These are phyloP conservation scores for Solanum peruvianum DNA, from an alignment of 257 asterid genomes.

Conservation along the genomic window DNA sequence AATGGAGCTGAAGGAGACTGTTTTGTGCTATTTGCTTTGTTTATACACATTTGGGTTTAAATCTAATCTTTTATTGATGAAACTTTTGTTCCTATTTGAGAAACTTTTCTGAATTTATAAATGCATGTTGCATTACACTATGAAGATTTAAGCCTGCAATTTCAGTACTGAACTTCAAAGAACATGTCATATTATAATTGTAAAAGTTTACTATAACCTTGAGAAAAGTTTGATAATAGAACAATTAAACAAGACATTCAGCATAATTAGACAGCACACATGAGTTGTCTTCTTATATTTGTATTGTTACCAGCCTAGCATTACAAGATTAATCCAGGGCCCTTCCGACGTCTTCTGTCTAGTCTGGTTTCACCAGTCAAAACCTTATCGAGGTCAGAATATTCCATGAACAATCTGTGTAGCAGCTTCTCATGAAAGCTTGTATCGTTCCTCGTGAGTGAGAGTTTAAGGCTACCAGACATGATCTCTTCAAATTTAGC, in stretches of 20 bases:
- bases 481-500: constrained; percentile 72
- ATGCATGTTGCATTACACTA: not conserved
- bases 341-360: constrained; percentile 10
- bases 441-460: constrained; percentile 60
- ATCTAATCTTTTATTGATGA: not conserved
- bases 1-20: not conserved
- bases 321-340: constrained; percentile 9
- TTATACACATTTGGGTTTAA: not conserved
- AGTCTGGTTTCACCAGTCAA: constrained; percentile 10
- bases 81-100: not conserved
- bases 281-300: not conserved
- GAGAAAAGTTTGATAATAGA: not conserved
- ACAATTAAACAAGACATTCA: not conserved
- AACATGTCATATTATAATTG: not conserved
- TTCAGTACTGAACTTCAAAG: not conserved
- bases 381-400: constrained; percentile 61
- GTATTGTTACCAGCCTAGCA: not conserved
- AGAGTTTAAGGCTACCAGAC: constrained; percentile 68
- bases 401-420: constrained; percentile 72
- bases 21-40: not conserved
- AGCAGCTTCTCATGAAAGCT: constrained; percentile 90
- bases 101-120: not conserved
- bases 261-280: not conserved
- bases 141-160: not conserved
- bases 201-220: not conserved